Base-by-base conservation (phyloP, 2,329 filamentous ascomycete species). In the Aspergillus fumigatiaffinis region DNA sequence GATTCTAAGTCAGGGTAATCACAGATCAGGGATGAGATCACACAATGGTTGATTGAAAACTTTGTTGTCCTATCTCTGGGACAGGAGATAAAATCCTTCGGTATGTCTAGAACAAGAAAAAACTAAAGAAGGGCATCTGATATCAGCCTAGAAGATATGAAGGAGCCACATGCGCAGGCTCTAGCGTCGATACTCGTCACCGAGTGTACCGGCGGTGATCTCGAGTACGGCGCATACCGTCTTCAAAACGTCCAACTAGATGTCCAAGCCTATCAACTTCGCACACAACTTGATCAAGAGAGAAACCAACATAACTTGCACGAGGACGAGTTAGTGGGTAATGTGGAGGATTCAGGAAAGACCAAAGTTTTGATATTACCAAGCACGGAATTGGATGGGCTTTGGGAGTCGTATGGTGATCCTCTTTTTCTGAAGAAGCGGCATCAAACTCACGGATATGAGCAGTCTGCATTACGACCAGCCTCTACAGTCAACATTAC, bases 401-500 rank as follows among this genome's bases (percentile, higher is more conserved):
- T 77, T 8, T 80, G 78, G 78, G 73, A 78, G 57, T 76, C 77
- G 60, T 75, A 70, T 17, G 71, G 21, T 17, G 32, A 17, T 42
- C n/a, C 26, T 48, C 9, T 51, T 32, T 10, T 17, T n/a, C 21
- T 29, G 21, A 12, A 20, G 28, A 10, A 2, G 35, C 32, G 28
- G n/a, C n/a, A 42, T 21, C 29, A 8, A 42, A 17, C 44, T 41
- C 23, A n/a, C 14, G 12, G 49, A 46, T 23, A 44, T 32, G 42
- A 5, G 51, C 38, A 73, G 73, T 2, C 70, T 82, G 2, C 63
- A 79, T 3, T 82, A 77, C 62, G 74, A 76, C 32, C 68, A 77
- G 26, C 66, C 68, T 4, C 71, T 82, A 14, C 74, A 75, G 4
- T 68, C 75, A 25, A 69, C 66, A 28, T 64, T 80, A 2, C 72